A percentile compares a stretch with the other conserved stretches of the same genome.
phyloP scores from a whole-genome alignment of 2,329 filamentous ascomycete genomes.

The Dactylellina cionopaga region DNA sequence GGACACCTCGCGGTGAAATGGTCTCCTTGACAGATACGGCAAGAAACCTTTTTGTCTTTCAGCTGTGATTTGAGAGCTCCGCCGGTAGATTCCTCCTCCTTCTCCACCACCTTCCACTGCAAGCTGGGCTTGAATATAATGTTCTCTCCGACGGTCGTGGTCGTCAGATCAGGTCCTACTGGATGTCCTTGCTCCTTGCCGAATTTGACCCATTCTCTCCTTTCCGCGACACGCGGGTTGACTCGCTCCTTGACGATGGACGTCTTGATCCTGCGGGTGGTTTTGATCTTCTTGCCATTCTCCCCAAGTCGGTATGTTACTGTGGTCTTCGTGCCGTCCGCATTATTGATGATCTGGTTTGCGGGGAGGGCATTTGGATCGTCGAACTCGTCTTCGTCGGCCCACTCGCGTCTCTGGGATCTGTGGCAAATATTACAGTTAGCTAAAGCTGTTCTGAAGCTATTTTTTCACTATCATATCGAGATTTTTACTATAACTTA shows the following conservation, averaged over 20 bases:
- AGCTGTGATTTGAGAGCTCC: constrained; percentile 82
- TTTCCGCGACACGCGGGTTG: constrained; percentile 95
- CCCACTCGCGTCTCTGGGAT: constrained; percentile 74
- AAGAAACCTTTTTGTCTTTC: constrained; percentile 99
- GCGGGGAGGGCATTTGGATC: constrained; percentile 85
- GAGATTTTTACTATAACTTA: constrained; percentile 11
- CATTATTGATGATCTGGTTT: constrained; percentile 91
- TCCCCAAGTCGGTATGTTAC: constrained; percentile 92
- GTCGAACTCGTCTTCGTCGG: constrained; percentile 87
- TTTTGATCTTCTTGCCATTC: constrained; percentile 94
- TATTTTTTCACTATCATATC: not conserved
- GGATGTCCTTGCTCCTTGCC: constrained; percentile 86
- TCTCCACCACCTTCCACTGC: constrained; percentile 92
- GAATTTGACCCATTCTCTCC: constrained; percentile 93
- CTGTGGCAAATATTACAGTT: constrained; percentile 8
- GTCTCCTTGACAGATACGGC: constrained; percentile 97
- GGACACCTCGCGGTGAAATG: constrained; percentile 99
- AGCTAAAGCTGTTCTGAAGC: constrained; percentile 37
- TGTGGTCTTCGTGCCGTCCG: constrained; percentile 97
- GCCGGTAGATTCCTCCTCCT: constrained; percentile 78
- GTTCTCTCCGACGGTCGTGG: constrained; percentile 94
- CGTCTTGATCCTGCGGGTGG: constrained; percentile 92
- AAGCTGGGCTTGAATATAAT: constrained; percentile 93
- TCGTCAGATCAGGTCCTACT: constrained; percentile 83
- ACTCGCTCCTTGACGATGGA: constrained; percentile 91